Base-by-base conservation (phyloP, 257 asterid species). In the Solanum megistacrolobum region DNA sequence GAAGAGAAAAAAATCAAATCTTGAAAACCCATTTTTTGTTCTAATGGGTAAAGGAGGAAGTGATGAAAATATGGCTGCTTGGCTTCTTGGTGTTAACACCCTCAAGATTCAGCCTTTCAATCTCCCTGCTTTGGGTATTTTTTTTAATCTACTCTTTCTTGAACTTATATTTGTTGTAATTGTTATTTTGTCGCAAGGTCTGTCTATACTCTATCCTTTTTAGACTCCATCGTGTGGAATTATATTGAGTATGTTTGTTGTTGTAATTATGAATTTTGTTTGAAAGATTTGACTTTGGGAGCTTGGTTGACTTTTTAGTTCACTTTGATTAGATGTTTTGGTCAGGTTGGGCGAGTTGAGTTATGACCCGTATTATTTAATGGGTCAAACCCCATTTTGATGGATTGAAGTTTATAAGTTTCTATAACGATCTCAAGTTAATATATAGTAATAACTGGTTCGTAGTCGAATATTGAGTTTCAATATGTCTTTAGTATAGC, bases 1-100 rank as follows among this genome's bases (percentile, higher is more conserved):
- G 20, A 68, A 68, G 74, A 27, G 73, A 5, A 25, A 68, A 39
- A 10, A 76, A 16, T 41, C 36, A 78, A 75, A 25, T 41, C 62
- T 78, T 78, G 32, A 23, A 12, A n/a, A 3, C 58, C 52, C n/a
- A 1, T 31, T 12, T 74, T 74, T 10, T 74, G 85, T 66, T 43
- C 60, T 90, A 46, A 95, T 95, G 98, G 98, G 96, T 23, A 94
- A 94, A 87, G 98, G 96, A 12, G 96, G 97, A 69, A 91, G 86
- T 82, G 93, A 91, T 87, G 98, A 91, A 88, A 97, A 95, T 90
- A 94, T 96, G 98, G 99, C 98, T 62, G 98, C 99, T 89, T 97
- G 99, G 98, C 99, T 96, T 87, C 90, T 96, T 52, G 98, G 97
- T 38, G 92, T 93, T 76, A 91, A 95, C 91, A 92, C 92, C 60